These are phyloP conservation scores for Venturia effusa DNA, from an alignment of 2,329 filamentous ascomycete species.

Conservation along the genomic window DNA sequence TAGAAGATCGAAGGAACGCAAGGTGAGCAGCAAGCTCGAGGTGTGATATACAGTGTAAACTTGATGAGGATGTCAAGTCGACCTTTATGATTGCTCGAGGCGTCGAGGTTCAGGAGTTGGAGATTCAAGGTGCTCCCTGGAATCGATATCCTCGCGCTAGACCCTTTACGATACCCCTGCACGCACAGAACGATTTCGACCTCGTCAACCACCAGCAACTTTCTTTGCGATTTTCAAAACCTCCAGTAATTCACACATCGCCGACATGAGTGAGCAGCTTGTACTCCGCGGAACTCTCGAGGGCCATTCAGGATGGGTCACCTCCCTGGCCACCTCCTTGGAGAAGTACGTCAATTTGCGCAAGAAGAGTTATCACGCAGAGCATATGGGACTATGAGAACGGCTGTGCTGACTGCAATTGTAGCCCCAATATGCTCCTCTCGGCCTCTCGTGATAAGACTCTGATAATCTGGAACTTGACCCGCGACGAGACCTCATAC, in stretches of 20 bases:
- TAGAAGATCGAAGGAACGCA: no score
- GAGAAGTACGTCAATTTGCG: slow-evolving; percentile 64
- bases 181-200: not conserved
- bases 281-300: slow-evolving; percentile 95
- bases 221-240: not conserved
- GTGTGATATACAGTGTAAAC: no score
- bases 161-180: not conserved
- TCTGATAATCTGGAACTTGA: slow-evolving; percentile 99
- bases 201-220: not conserved
- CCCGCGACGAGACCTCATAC: slow-evolving; percentile 95
- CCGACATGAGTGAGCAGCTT: slow-evolving; percentile 78
- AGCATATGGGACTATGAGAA: slow-evolving; percentile 1
- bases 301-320: slow-evolving; percentile 99
- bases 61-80: no score
- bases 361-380: slow-evolving; percentile 1
- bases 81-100: no score
- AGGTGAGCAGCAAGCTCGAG: no score
- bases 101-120: no score
- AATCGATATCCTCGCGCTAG: not conserved
- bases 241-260: not conserved
- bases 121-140: no score
- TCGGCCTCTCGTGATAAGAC: slow-evolving; percentile 97
- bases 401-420: slow-evolving; percentile 22
- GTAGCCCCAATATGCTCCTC: slow-evolving; percentile 97
- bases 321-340: slow-evolving; percentile 93